phyloP scores from a whole-genome alignment of 2,329 filamentous ascomycete genomes.

The Pyrenophora graminea region DNA sequence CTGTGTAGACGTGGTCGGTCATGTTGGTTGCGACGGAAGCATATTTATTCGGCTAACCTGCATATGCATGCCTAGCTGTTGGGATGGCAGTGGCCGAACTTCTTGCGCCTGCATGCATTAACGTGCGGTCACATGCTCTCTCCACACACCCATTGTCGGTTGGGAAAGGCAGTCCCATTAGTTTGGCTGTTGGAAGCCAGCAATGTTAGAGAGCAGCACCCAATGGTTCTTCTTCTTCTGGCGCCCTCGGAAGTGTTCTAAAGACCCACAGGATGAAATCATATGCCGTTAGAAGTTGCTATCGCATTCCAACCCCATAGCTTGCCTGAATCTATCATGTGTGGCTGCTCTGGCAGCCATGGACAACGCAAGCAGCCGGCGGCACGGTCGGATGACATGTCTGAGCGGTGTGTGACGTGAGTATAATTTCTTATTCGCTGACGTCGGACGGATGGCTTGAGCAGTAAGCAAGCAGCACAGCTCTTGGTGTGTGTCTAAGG shows the following conservation, averaged over 20 bases:
- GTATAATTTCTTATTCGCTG: conserved; percentile 5
- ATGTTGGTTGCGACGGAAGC: background rate
- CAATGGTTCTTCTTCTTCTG: background rate
- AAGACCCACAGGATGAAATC: background rate
- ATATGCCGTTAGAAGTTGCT: background rate
- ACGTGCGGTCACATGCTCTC: conserved; percentile 19
- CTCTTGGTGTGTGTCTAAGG: conserved; percentile 9
- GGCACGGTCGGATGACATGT: conserved; percentile 7
- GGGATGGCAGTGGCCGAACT: background rate
- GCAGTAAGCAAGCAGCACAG: background rate
- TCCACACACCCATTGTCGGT: conserved; percentile 4
- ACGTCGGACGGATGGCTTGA: background rate
- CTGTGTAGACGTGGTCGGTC: too few species aligned
- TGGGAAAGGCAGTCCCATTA: background rate
- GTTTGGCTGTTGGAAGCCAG: background rate
- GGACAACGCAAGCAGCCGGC: background rate
- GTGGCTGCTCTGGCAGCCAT: background rate
- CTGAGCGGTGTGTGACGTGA: conserved; percentile 5
- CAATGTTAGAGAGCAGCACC: background rate
- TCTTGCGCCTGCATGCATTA: conserved; percentile 21
- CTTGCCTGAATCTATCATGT: background rate
- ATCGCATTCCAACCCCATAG: background rate
- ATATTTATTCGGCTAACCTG: conserved; percentile 14
- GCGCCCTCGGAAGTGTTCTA: background rate
- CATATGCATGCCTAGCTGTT: conserved; percentile 16